Evolutionary conservation across 495 filamentous ascomycete genomes (phyloP).

Genomic region (Lepidopterella palustris): DNA sequence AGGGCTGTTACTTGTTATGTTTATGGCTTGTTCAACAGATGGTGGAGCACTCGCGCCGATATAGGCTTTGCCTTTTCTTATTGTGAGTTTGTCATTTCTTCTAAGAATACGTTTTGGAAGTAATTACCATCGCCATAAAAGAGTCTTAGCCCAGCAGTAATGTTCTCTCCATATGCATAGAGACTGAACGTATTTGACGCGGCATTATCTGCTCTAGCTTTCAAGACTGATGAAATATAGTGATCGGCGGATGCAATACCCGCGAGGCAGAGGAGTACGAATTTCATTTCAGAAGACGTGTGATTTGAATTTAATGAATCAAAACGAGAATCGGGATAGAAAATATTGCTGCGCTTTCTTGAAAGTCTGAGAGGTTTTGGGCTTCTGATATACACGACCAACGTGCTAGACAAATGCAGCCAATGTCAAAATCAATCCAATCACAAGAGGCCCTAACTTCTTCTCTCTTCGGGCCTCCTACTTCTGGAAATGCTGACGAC

Average conservation of each 20-base stretch:
- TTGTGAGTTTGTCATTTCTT: neutral
- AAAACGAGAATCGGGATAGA: too few relatives aligned
- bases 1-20: slow-evolving; percentile 11
- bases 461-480: neutral
- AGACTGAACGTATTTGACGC: slow-evolving; percentile 6
- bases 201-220: neutral
- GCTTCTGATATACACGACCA: too few relatives aligned
- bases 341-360: too few relatives aligned
- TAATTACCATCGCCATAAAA: slow-evolving; percentile 19
- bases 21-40: slow-evolving; percentile 9
- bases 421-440: too few relatives aligned
- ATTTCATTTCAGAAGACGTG: too few relatives aligned
- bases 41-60: slow-evolving; percentile 8
- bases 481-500: neutral
- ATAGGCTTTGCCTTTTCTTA: slow-evolving; percentile 9
- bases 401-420: too few relatives aligned
- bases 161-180: slow-evolving; percentile 10
- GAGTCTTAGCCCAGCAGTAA: slow-evolving; percentile 8
- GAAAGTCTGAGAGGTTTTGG: too few relatives aligned
- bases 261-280: too few relatives aligned
- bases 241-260: too few relatives aligned
- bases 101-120: neutral
- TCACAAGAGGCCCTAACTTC: neutral
- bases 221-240: neutral
- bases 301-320: too few relatives aligned